Base-by-base conservation (phyloP, 1,284 basidiomycete species). In the Trametes polyzona region DNA sequence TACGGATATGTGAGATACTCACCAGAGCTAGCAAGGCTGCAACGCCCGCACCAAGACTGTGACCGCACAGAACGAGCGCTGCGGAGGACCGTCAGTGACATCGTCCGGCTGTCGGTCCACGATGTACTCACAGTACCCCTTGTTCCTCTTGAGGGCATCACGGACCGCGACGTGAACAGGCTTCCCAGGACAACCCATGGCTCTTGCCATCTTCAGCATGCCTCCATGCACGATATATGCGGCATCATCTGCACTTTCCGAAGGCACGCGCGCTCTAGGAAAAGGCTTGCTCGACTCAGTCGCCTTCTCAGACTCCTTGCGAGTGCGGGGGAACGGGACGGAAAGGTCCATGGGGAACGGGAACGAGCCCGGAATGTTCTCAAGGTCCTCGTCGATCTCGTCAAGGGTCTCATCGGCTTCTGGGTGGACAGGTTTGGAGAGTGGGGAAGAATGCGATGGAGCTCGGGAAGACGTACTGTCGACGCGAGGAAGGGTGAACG, bases 1-100 rank as follows among this genome's bases (percentile, higher is more conserved):
- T 16, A 6, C 8, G 32, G 14, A 19, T 26, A 4, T n/a, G 4
- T 9, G 36, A 3, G 5, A 19, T 14, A 74, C 82, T 67, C 63
- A 88, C 87, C 71, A 94, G 73, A 33, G 86, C 90, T n/a, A 93
- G 75, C 11, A 93, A 74, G 1, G 85, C 80, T 10, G 89, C 90
- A 0, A 95, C 90, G 0, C 92, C 94, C 5, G 93, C 93, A 9
- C 95, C 94, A 2, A 96, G 79, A 68, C 91, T 93, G 70, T 96
- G 95, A 1, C 95, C 95, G 62, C 87, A 90, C 41, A 92, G 72
- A 11, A 92, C 80, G 21, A 92, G 74, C 57, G 89, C 89, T 91
- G 63, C 27, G 42, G 48, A 53, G 33, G 46, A 23, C 24, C 37
- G 44, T 51, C 26, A 55, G 23, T 10, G 2, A 52, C 14, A 52